Evolutionary conservation across 148 eudicot species (phyloP).

Genomic region (Camellia japonica): DNA sequence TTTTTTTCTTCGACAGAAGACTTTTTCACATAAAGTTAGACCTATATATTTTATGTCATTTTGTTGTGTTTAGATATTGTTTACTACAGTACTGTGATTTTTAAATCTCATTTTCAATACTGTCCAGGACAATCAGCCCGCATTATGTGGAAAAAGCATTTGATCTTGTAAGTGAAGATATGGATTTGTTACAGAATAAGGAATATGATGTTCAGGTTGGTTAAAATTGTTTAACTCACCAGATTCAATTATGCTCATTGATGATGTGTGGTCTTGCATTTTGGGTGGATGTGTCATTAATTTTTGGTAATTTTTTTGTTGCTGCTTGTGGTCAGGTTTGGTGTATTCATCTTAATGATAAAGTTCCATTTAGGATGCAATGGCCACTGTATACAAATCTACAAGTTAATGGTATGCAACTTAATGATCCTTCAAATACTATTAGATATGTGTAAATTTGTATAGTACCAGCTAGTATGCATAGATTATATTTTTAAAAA

Average conservation of each 20-base stretch:
- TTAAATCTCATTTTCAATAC: background rate
- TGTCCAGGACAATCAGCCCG: constrained; percentile 67
- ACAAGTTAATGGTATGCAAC: constrained; percentile 75
- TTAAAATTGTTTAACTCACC: background rate
- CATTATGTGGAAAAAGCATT: constrained; percentile 63
- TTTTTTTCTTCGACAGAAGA: background rate
- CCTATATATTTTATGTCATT: background rate
- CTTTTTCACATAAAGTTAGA: background rate
- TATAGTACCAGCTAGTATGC: background rate
- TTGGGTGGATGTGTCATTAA: constrained; percentile 1
- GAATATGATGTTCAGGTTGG: constrained; percentile 88
- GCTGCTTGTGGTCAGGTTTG: constrained; percentile 58
- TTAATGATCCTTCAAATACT: background rate
- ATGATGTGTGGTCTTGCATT: background rate
- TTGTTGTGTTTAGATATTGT: background rate
- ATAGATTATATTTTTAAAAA: background rate
- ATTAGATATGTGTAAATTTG: background rate
- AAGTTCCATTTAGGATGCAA: constrained; percentile 89
- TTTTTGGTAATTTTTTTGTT: background rate
- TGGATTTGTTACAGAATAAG: constrained; percentile 54
- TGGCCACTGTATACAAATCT: constrained; percentile 91
- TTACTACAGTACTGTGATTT: background rate
- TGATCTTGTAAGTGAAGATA: constrained; percentile 60
- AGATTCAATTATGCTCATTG: background rate
- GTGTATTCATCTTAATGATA: constrained; percentile 92